Evolutionary conservation across 352 stramenopile species (phyloP).

Genomic region (Phytopythium boreale): DNA sequence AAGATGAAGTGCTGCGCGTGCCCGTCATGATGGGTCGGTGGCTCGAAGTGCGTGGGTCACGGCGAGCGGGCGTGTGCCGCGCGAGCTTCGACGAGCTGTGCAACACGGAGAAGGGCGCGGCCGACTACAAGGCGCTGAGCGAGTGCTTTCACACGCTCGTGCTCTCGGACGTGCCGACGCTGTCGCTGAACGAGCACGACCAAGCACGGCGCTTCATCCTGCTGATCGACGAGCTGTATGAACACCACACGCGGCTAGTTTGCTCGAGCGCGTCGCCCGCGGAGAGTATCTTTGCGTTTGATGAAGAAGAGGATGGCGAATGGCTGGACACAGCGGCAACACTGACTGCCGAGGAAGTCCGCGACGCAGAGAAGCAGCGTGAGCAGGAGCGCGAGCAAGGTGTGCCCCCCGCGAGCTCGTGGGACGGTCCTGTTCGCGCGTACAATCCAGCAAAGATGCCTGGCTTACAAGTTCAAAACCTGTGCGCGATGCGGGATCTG

Average conservation of each 20-base stretch:
- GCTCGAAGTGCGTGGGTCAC: slow-evolving; percentile 41
- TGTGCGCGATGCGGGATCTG: slow-evolving; percentile 69
- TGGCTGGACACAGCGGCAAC: slow-evolving; percentile 21
- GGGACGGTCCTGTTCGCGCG: slow-evolving; percentile 50
- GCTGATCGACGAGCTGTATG: slow-evolving; percentile 97
- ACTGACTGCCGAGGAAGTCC: slow-evolving; percentile 12
- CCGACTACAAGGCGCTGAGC: slow-evolving; percentile 94
- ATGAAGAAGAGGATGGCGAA: slow-evolving; percentile 33
- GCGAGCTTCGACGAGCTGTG: slow-evolving; percentile 95
- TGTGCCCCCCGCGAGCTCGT: slow-evolving; percentile 61
- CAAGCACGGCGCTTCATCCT: slow-evolving; percentile 95
- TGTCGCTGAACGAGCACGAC: slow-evolving; percentile 89
- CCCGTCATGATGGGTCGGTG: slow-evolving; percentile 81
- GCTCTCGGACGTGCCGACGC: slow-evolving; percentile 83
- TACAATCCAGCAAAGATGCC: slow-evolving; percentile 63
- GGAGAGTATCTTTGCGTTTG: slow-evolving; percentile 69
- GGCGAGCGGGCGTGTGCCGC: slow-evolving; percentile 42
- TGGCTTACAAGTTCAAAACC: slow-evolving; percentile 51
- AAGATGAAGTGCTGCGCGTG: slow-evolving; percentile 38
- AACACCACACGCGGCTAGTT: slow-evolving; percentile 70
- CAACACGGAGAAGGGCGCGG: slow-evolving; percentile 89
- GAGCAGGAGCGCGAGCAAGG: slow-evolving; percentile 30
- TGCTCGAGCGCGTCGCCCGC: slow-evolving; percentile 43
- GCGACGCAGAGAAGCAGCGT: slow-evolving; percentile 25
- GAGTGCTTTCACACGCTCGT: slow-evolving; percentile 91